Conservation (phyloP, 2,329 filamentous ascomycete species). For the Colletotrichum salicis region DNA sequence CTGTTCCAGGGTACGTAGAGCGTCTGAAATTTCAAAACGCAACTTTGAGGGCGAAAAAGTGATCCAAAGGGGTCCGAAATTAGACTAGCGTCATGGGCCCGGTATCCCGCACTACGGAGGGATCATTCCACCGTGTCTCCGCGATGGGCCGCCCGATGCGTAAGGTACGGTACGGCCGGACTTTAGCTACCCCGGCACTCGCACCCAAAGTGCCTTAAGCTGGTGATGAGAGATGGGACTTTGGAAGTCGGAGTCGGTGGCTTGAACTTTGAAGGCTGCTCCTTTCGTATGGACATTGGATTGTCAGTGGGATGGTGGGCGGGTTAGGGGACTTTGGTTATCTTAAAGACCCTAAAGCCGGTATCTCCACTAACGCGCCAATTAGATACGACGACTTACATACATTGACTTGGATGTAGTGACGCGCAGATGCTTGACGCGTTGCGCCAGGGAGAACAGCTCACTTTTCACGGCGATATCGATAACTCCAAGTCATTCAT, state of each 20-base stretch:
- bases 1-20: no score
- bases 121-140: conserved; percentile 4
- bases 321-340: neutral
- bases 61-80: neutral
- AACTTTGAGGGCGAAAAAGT: no score
- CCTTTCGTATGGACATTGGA: no score
- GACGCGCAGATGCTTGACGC: conserved; percentile 8
- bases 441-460: neutral
- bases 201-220: no score
- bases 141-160: neutral
- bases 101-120: neutral
- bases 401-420: neutral
- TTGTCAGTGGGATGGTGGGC: neutral
- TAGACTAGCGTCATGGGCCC: neutral
- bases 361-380: neutral
- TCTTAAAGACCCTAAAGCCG: neutral
- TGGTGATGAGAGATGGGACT: neutral
- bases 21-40: no score
- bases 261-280: neutral
- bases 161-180: neutral
- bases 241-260: neutral
- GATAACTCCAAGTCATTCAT: neutral
- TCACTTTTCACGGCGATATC: neutral
- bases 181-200: neutral
- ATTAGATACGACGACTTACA: neutral